Evolutionary conservation across 176 grass and related monocot genomes (phyloP).

Genomic region (Aegilops sharonensis): DNA sequence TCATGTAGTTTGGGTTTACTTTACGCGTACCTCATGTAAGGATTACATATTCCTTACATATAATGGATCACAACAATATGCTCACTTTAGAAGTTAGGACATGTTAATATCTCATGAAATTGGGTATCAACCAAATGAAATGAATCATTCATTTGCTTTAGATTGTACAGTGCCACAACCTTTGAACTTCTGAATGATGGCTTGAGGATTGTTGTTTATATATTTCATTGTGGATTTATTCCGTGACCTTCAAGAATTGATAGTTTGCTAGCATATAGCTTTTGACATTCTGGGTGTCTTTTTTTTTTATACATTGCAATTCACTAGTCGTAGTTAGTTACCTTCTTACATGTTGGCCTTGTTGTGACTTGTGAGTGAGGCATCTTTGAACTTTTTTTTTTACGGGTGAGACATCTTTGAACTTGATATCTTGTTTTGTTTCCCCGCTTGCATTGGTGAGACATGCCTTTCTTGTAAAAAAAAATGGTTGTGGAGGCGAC

Average conservation of each 20-base stretch:
- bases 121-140: not conserved
- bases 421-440: conserved; percentile 3
- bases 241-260: not conserved
- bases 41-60: not conserved
- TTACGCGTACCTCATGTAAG: not conserved
- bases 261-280: not conserved
- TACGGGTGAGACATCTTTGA: not conserved
- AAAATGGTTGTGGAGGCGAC: not conserved
- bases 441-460: conserved; percentile 1
- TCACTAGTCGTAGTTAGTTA: not conserved
- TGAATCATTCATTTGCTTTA: not conserved
- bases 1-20: not conserved
- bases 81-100: not conserved
- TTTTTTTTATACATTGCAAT: conserved; percentile 24
- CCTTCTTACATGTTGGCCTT: conserved; percentile 7
- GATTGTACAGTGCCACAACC: not conserved
- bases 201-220: not conserved
- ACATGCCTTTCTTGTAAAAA: too few species aligned
- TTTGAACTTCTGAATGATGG: not conserved
- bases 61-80: not conserved
- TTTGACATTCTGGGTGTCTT: not conserved
- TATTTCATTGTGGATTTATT: not conserved
- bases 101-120: not conserved
- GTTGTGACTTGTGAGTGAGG: conserved; percentile 3
- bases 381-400: not conserved